Base-by-base conservation (phyloP, 164 flowering plant species). In the Cinnamomum chago region DNA sequence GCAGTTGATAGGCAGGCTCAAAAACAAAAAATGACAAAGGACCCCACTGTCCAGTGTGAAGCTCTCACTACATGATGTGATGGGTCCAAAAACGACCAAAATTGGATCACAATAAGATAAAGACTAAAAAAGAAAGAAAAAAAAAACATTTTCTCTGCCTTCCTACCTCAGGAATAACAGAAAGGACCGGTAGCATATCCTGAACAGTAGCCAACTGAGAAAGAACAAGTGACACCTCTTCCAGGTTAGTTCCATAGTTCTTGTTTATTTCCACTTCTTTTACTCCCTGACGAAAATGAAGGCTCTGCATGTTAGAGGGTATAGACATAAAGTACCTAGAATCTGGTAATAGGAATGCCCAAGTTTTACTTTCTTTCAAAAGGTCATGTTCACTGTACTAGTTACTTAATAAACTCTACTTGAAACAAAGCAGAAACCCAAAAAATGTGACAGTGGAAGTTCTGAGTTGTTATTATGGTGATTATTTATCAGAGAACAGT, bases 121-220 rank as follows among this genome's bases (percentile, higher is more conserved):
- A 55, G 17, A 13, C 60, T 55, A 17, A 22, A 0, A 50, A 33
- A 52, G 20, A 12, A 27, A 15, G 14, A 7, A 15, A 22, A 58
- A 4, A 51, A 20, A 24, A 23, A 33, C 13, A 27, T 13, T n/a
- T 3, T 62, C 22, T 13, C 30, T 40, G 30, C 11, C 74, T 76
- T 35, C 79, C 74, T 82, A 95, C 97, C 98, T 92, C 97, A 67
- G 86, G 80, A 78, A 91, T 76, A 67, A 79, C 76, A 68, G 92
- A 84, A 70, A 91, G 79, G 50, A 90, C 67, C 2, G 97, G 93
- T 14, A 87, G 72, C 78, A 89, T 50, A 71, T 90, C 94, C 74
- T 82, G 90, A 73, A 81, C 64, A 69, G 88, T 84, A 64, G 80
- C 64, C 75, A 87, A 81, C 70, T 86, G 89, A 84, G 81, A 25